Percentiles rank a stretch among this genome's conserved stretches.
Evolutionary conservation across 2,329 filamentous ascomycete genomes (phyloP).

Genomic region (Biscogniauxia marginata): DNA sequence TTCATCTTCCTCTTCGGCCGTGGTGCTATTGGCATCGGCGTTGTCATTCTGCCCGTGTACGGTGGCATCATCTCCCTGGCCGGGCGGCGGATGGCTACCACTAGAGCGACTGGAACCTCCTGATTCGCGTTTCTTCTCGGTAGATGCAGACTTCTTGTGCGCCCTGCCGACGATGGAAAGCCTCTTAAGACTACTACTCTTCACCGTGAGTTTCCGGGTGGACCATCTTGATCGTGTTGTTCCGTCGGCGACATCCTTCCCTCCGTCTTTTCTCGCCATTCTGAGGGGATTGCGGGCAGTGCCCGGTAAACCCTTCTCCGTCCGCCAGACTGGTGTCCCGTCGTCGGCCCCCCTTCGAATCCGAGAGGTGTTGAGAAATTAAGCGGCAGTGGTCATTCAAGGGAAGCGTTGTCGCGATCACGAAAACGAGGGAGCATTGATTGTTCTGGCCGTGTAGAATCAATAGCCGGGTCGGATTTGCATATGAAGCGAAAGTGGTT

Average conservation of each 20-base stretch:
- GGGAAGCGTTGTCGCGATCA: not conserved
- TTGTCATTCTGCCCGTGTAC: constrained; percentile 36
- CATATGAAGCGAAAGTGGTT: not conserved
- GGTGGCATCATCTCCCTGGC: constrained; percentile 28
- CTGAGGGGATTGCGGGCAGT: constrained; percentile 38
- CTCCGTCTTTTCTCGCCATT: constrained; percentile 37
- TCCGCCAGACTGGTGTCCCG: constrained; percentile 41
- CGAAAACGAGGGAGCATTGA: not conserved
- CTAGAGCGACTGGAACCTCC: constrained; percentile 24
- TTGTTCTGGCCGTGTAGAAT: not conserved
- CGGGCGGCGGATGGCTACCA: constrained; percentile 32
- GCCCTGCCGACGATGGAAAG: constrained; percentile 76
- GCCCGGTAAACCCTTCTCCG: constrained; percentile 42
- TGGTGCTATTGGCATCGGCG: constrained; percentile 36
- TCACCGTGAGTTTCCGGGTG: constrained; percentile 79
- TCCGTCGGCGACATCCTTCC: constrained; percentile 39
- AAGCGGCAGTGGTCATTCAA: not conserved
- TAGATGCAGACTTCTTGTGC: constrained; percentile 59
- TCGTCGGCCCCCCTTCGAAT: constrained; percentile 23
- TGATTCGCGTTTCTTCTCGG: constrained; percentile 67
- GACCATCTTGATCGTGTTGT: constrained; percentile 91
- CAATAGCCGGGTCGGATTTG: not conserved
- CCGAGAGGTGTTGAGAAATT: constrained; percentile 5
- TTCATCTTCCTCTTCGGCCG: constrained; percentile 39
- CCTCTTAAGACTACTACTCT: constrained; percentile 76